Conservation (phyloP, 208 protist species). For the Trypanosoma conorhini region DNA sequence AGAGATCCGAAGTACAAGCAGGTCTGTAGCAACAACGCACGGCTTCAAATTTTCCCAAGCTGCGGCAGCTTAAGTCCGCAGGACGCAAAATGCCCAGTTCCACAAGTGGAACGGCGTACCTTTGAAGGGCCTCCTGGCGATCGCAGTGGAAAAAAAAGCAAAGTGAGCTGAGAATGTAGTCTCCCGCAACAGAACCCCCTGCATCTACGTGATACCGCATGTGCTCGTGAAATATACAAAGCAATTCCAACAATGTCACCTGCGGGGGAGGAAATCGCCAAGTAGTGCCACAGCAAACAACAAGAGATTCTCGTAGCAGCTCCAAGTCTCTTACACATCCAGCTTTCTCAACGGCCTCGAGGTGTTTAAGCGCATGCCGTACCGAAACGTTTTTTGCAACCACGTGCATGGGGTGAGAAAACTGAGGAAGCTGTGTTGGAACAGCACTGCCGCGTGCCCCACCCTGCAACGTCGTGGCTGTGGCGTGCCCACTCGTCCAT, state of each 20-base stretch:
- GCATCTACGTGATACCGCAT: conserved; percentile 24
- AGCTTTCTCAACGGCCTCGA: conserved; percentile 12
- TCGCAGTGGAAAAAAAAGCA: conserved; percentile 25
- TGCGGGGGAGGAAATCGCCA: conserved; percentile 18
- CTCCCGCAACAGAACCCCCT: conserved; percentile 16
- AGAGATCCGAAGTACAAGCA: not conserved
- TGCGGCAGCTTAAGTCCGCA: conserved; percentile 1
- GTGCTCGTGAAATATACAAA: conserved; percentile 21
- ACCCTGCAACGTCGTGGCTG: not conserved
- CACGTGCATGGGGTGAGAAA: conserved; percentile 17
- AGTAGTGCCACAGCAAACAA: conserved; percentile 17
- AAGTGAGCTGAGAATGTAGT: conserved; percentile 29
- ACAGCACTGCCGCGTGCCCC: conserved; percentile 1
- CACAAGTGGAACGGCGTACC: conserved; percentile 23
- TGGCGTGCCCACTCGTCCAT: not conserved
- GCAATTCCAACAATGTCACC: conserved; percentile 25
- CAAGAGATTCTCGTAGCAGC: conserved; percentile 14
- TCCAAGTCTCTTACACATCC: not conserved
- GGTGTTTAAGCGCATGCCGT: conserved; percentile 19
- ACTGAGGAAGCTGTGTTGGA: conserved; percentile 2
- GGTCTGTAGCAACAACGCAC: conserved; percentile 6
- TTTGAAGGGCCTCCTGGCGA: conserved; percentile 17
- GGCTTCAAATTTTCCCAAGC: conserved; percentile 11
- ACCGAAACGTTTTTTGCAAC: conserved; percentile 20
- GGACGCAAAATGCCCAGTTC: conserved; percentile 18